Conservation (phyloP, 257 asterid species). For the Solanum tarapatanum region DNA sequence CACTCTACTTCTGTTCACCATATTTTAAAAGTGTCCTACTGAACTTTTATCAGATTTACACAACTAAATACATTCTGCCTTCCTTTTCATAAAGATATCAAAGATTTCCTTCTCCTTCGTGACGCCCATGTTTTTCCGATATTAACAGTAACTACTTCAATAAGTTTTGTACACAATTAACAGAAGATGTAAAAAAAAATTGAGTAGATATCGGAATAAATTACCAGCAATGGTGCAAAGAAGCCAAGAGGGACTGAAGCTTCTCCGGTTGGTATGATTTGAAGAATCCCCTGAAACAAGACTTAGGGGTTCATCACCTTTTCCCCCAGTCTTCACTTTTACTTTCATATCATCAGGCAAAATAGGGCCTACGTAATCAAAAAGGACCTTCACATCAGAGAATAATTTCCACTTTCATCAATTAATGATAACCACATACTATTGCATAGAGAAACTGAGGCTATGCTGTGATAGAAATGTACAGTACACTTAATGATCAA, state of each 20-base stretch:
- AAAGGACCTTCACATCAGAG: background rate
- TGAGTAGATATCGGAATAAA: slow-evolving; percentile 4
- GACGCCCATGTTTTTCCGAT: background rate
- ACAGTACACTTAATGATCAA: background rate
- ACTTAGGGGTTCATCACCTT: background rate
- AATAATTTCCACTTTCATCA: background rate
- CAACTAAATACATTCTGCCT: background rate
- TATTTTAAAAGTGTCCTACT: background rate
- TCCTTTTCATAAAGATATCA: background rate
- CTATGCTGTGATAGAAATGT: background rate
- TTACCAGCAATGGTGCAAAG: slow-evolving; percentile 73
- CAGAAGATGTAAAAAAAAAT: background rate
- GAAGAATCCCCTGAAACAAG: slow-evolving; percentile 4
- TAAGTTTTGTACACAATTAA: background rate
- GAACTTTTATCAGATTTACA: background rate
- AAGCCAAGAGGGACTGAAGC: slow-evolving; percentile 58
- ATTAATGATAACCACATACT: background rate
- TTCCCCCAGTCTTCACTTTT: background rate
- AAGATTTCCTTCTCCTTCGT: background rate
- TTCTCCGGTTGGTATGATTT: slow-evolving; percentile 27
- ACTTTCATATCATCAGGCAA: slow-evolving; percentile 30
- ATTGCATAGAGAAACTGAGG: background rate
- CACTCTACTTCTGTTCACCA: background rate
- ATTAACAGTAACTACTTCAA: background rate
- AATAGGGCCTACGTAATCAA: background rate